Base-by-base conservation (phyloP, 768 basidiomycete species). In the Leccinum longicurvipes region DNA sequence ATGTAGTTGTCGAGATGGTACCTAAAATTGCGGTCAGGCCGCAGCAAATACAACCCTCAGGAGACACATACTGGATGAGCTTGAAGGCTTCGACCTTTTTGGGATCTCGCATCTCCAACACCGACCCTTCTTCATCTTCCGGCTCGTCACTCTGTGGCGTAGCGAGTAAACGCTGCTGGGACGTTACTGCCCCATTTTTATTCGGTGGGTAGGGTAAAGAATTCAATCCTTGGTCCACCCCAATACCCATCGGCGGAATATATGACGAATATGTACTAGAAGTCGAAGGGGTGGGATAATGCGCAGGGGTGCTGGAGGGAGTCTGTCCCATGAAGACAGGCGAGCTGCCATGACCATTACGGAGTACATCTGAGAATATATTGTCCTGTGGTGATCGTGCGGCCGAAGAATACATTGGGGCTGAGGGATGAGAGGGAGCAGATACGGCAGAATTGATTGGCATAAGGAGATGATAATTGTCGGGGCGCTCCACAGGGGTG, bases 1-100 rank as follows among this genome's bases (percentile, higher is more conserved):
- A 85, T 87, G 69, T 85, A 93, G 63, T 96, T 96, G 62, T 93
- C 89, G 48, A 98, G 77, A 67, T 98, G 95, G 71, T 96, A 95
- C 57, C 91, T 92, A 50, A 10, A 45, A 25, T 24, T 28, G 28
- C 44, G 44, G 9, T 45, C 60, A 19, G 60, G 42, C 46, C 41
- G 25, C 34, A 52, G 34, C 10, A 6, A n/a, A 36, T n/a, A 39
- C 15, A 23, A 10, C 29, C 24, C 12, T 19, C 46, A 50, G 24
- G 54, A 17, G 41, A 21, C 34, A 72, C 83, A 14, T 64, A 90
- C 90, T 83, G 82, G 57, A 93, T 87, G 15, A 93, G 80, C 70
- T 92, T 93, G 62, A 87, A 82, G 1, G 91, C 91, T 66, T 93
- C 91, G 12, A 79, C 76, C 66, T 81, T 84, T 67, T 87, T 89